Evolutionary conservation across 305 asterid genomes (phyloP), one percentile per base, ranked within the genome.

Genomic region (Fraxinus sp.): DNA sequence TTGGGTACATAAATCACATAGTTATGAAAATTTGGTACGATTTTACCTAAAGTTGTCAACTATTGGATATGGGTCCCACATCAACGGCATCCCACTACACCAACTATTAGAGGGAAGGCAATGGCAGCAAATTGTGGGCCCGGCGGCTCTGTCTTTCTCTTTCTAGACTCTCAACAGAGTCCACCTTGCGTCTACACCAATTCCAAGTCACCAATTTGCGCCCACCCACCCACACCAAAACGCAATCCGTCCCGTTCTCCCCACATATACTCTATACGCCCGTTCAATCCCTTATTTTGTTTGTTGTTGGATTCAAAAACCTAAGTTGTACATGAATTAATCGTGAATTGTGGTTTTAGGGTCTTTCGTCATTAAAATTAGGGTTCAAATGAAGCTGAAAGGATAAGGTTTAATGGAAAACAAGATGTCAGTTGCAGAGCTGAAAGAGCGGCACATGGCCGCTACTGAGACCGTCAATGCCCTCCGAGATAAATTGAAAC

Each of bases 371-470:
- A 33, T 30, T 72, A 10, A 37, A 62, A 30, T 78, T 78, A 74
- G 86, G 86, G 64, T 73, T 87, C 86, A 10, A 76, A 86, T 85
- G 89, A 77, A 78, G 87, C 80, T 71, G 22, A 83, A 71, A n/a
- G 20, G 78, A 35, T 80, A 35, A 55, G 26, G 70, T 62, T 79
- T 64, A 76, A 72, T 78, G 36, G 32, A 39, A 46, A 71, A 57
- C 14, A 70, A 80, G 85, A 91, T 92, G 98, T 96, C 99, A 80
- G 97, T 93, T 46, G 85, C 91, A 22, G 98, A 93, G 84, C 91
- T 96, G 82, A 95, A 92, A 85, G 98, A 96, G 91, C 95, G 98
- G 84, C 99, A 95, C 85, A 55, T 81, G 84, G 98, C 96, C 28
- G 98, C 99, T 33, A 88, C 94, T 11, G 97, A 93, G 77, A 89